phyloP scores from a whole-genome alignment of 352 stramenopile species.

The Globisporangium spinosum region DNA sequence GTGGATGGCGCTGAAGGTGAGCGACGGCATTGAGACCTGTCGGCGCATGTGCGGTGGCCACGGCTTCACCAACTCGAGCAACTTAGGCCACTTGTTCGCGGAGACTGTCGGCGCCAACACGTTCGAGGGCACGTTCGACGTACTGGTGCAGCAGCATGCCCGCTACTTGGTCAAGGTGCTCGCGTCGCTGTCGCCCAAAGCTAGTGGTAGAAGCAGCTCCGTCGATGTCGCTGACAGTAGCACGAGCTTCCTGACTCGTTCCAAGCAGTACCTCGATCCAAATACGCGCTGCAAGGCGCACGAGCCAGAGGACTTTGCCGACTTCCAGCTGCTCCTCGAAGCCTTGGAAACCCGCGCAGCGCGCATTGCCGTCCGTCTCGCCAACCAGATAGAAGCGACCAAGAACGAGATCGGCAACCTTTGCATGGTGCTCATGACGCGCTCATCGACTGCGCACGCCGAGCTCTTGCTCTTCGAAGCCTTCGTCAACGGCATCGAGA shows the following conservation, averaged over 20 bases:
- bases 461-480: constrained; percentile 29
- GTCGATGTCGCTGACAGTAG: neutral
- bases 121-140: constrained; percentile 69
- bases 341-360: constrained; percentile 29
- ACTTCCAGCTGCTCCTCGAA: constrained; percentile 25
- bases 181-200: neutral
- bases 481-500: constrained; percentile 24
- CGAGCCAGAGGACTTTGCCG: constrained; percentile 19
- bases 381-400: neutral
- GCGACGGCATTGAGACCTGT: constrained; percentile 30
- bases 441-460: constrained; percentile 30
- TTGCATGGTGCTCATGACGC: constrained; percentile 42
- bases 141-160: constrained; percentile 64
- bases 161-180: constrained; percentile 51
- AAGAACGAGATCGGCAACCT: constrained; percentile 27
- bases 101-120: constrained; percentile 47
- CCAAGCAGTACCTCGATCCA: constrained; percentile 13
- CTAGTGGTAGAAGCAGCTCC: neutral
- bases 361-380: constrained; percentile 16
- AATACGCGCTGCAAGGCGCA: constrained; percentile 18
- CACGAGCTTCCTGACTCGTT: neutral
- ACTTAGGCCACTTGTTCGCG: constrained; percentile 24
- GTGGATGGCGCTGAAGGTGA: constrained; percentile 32
- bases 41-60: constrained; percentile 29
- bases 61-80: constrained; percentile 19